These are phyloP conservation scores for Pichia paraexigua DNA, from an alignment of 805 yeast genomes.

Conservation along the genomic window DNA sequence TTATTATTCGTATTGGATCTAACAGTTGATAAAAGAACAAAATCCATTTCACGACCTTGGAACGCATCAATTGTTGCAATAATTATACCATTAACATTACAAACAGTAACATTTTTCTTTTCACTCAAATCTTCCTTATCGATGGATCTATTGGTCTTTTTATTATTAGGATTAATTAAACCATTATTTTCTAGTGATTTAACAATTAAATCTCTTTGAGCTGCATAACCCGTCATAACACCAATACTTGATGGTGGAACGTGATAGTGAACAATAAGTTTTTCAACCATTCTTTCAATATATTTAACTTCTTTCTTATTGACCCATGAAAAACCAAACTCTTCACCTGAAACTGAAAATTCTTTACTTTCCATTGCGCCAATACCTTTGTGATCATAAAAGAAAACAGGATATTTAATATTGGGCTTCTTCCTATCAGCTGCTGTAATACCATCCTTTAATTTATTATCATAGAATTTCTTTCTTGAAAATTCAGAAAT, in stretches of 20 bases:
- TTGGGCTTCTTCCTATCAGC: conserved; percentile 40
- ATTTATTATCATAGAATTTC: conserved; percentile 64
- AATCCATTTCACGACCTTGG: conserved; percentile 86
- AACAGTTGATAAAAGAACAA: conserved; percentile 71
- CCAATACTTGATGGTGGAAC: conserved; percentile 48
- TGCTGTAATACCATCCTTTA: conserved; percentile 62
- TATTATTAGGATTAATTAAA: conserved; percentile 46
- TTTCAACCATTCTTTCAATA: conserved; percentile 40
- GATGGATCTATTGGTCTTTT: conserved; percentile 40
- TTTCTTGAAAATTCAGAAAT: conserved; percentile 79
- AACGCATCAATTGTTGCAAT: conserved; percentile 76
- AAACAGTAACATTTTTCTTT: conserved; percentile 37
- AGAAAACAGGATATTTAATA: conserved; percentile 48
- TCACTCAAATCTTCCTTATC: conserved; percentile 54
- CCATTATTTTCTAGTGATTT: conserved; percentile 39
- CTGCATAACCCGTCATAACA: conserved; percentile 68
- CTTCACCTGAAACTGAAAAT: conserved; percentile 31
- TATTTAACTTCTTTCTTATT: conserved; percentile 46
- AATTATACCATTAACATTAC: conserved; percentile 37
- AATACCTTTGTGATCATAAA: conserved; percentile 49
- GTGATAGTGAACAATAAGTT: conserved; percentile 46
- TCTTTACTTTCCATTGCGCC: conserved; percentile 39
- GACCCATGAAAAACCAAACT: conserved; percentile 49
- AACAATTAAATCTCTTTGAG: conserved; percentile 60
- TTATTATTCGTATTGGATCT: conserved; percentile 49